phyloP scores from a whole-genome alignment of 2,329 filamentous ascomycete genomes.

The Apiospora malaysiana region DNA sequence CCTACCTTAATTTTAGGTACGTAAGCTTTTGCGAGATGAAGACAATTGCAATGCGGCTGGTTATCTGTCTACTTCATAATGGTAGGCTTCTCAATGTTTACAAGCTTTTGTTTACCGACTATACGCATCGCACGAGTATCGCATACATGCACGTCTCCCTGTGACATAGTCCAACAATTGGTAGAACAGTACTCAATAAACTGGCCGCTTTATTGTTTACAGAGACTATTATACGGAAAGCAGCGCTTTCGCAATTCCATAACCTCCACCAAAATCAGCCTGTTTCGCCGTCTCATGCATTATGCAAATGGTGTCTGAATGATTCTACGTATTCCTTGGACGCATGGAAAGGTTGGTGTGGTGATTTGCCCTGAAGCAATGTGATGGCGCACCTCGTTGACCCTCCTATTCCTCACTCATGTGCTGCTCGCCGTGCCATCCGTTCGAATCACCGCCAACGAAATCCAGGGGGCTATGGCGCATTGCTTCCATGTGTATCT shows the following conservation, averaged over 20 bases:
- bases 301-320: constrained; percentile 7
- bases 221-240: too few relatives aligned
- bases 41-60: too few relatives aligned
- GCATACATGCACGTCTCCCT: too few relatives aligned
- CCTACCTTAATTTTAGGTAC: too few relatives aligned
- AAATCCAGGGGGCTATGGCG: constrained; percentile 25
- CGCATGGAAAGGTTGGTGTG: neutral
- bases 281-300: constrained; percentile 9
- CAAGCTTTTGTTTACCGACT: too few relatives aligned
- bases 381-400: neutral
- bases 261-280: constrained; percentile 2
- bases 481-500: constrained; percentile 27
- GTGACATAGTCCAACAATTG: neutral
- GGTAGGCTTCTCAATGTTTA: too few relatives aligned
- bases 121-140: too few relatives aligned
- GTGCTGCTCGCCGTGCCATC: constrained; percentile 29
- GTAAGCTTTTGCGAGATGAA: too few relatives aligned
- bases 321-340: neutral
- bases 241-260: too few relatives aligned
- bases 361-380: neutral
- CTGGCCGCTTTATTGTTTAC: too few relatives aligned
- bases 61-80: too few relatives aligned
- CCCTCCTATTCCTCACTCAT: constrained; percentile 1
- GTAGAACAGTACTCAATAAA: neutral
- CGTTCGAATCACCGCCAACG: constrained; percentile 29